Evolutionary conservation across 495 filamentous ascomycete species (phyloP).

Genomic region (Annulohypoxylon bovei): DNA sequence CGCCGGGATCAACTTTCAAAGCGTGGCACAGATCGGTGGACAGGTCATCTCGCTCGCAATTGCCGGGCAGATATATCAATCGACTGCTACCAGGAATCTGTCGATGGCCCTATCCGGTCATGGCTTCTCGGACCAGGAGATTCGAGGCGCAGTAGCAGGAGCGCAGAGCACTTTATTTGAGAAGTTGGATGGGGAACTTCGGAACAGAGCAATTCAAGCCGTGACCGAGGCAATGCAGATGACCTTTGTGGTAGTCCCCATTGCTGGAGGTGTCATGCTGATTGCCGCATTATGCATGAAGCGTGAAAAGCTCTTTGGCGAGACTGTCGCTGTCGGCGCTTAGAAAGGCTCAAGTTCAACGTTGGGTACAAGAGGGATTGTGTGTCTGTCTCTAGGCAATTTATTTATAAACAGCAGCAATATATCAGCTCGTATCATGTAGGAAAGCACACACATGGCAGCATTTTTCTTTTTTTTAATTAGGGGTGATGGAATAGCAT

Average conservation of each 20-base stretch:
- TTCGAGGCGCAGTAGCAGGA: slow-evolving; percentile 61
- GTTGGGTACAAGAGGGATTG: too few relatives aligned
- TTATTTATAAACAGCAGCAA: too few relatives aligned
- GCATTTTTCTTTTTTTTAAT: too few relatives aligned
- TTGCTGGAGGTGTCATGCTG: slow-evolving; percentile 57
- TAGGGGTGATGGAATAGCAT: too few relatives aligned
- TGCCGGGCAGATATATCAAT: slow-evolving; percentile 66
- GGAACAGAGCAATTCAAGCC: slow-evolving; percentile 54
- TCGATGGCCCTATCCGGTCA: slow-evolving; percentile 49
- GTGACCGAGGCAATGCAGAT: slow-evolving; percentile 62
- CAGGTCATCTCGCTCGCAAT: slow-evolving; percentile 65
- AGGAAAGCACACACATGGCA: too few relatives aligned
- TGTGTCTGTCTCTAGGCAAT: too few relatives aligned
- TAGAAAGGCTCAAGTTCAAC: too few relatives aligned
- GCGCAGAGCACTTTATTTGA: slow-evolving; percentile 54
- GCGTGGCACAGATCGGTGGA: slow-evolving; percentile 62
- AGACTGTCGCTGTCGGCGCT: not conserved
- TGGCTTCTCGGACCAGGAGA: slow-evolving; percentile 42
- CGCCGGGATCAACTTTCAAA: slow-evolving; percentile 63
- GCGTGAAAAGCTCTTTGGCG: slow-evolving; percentile 39
- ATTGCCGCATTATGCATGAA: slow-evolving; percentile 63
- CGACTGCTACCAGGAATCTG: slow-evolving; percentile 50
- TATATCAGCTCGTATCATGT: too few relatives aligned
- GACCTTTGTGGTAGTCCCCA: slow-evolving; percentile 61
- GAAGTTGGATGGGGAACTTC: slow-evolving; percentile 47